Evolutionary conservation across 768 basidiomycete species (phyloP).

Genomic region (Strobilomyces dryophilus): DNA sequence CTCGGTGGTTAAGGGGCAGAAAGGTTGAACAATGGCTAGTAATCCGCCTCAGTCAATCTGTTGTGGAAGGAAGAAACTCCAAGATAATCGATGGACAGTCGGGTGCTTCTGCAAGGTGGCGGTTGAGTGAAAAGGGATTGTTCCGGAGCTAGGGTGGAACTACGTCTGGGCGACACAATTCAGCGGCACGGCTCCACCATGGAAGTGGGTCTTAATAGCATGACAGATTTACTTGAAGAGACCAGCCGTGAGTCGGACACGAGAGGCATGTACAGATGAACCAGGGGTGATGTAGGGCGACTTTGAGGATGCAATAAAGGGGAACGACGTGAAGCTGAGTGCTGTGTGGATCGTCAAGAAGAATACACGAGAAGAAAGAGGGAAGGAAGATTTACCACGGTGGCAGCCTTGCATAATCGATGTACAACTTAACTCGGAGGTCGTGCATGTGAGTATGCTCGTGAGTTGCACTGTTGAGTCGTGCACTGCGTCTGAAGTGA

Average conservation of each 20-base stretch:
- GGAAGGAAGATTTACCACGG: conserved; percentile 11
- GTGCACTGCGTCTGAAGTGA: neutral
- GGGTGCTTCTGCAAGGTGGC: conserved; percentile 9
- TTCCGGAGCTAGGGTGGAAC: conserved; percentile 8
- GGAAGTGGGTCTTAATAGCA: neutral
- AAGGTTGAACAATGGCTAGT: conserved; percentile 6
- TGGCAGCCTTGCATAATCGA: conserved; percentile 5
- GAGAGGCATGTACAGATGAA: conserved; percentile 4
- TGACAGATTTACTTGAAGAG: neutral
- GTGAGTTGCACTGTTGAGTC: conserved; percentile 1
- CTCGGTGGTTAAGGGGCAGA: neutral
- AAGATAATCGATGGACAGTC: conserved; percentile 14
- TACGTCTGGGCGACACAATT: neutral
- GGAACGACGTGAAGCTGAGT: neutral
- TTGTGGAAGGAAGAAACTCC: conserved; percentile 20
- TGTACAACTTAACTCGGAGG: neutral
- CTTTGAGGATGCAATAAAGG: neutral
- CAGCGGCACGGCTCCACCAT: conserved; percentile 1
- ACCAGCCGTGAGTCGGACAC: neutral
- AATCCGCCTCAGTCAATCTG: conserved; percentile 18
- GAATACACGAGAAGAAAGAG: neutral
- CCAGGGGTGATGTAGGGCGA: neutral
- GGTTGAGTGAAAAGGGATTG: conserved; percentile 31
- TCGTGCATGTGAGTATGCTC: conserved; percentile 4
- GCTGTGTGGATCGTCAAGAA: conserved; percentile 10